Evolutionary conservation across 2,329 filamentous ascomycete genomes (phyloP).

Genomic region (Paecilomyces dactylethromorphus): DNA sequence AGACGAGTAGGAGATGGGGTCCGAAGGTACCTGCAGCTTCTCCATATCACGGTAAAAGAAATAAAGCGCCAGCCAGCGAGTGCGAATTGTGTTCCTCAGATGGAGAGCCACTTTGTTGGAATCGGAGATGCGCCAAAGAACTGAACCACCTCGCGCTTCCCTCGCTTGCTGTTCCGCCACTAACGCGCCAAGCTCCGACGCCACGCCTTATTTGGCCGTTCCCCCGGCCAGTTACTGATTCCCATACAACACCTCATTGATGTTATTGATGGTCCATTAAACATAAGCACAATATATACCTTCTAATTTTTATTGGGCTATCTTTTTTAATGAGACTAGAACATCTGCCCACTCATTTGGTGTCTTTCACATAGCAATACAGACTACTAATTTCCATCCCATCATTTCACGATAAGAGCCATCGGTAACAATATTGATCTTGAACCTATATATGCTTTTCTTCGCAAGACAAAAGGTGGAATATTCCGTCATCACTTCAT

Average conservation of each 20-base stretch:
- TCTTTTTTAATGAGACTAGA: too few relatives aligned
- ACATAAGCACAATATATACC: neutral
- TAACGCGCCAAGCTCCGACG: neutral
- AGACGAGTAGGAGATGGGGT: neutral
- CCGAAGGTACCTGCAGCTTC: neutral
- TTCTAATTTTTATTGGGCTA: too few relatives aligned
- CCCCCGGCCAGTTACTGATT: neutral
- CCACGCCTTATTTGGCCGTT: neutral
- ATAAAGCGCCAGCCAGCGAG: neutral
- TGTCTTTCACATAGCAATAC: too few relatives aligned
- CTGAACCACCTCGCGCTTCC: neutral
- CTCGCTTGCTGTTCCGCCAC: neutral
- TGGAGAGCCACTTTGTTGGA: constrained; percentile 2
- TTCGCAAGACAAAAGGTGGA: neutral
- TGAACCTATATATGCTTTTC: neutral
- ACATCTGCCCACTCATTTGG: too few relatives aligned
- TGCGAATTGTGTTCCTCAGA: neutral
- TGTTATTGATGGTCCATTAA: neutral
- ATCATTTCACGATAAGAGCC: too few relatives aligned
- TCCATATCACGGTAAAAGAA: neutral
- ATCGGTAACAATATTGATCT: neutral
- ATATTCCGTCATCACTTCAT: neutral
- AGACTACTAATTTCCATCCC: too few relatives aligned
- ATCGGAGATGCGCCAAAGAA: neutral
- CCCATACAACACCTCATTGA: too few relatives aligned